Base-by-base conservation (phyloP, 78 protist species). In the Bodo saltans region DNA sequence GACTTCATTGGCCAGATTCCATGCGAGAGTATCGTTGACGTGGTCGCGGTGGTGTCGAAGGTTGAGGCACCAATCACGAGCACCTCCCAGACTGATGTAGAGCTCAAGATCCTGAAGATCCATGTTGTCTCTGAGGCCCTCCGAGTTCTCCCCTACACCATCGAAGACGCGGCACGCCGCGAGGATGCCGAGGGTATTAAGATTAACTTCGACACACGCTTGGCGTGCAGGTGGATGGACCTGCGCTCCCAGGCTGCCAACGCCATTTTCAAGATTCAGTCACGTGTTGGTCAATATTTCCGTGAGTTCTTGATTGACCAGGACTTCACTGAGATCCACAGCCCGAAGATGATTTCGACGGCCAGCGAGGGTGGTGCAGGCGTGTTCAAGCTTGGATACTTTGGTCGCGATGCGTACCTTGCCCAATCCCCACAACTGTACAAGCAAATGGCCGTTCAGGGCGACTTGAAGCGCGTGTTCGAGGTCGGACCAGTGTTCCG, bases 351-450 rank as follows among this genome's bases (percentile, higher is more conserved):
- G n/a, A n/a, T n/a, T n/a, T n/a, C n/a, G n/a, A n/a, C n/a, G n/a
- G n/a, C n/a, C n/a, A n/a, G n/a, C n/a, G 97, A 98, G 87, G 79
- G 97, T 68, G 93, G 95, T 30, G 88, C 85, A 27, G 97, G 98
- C 25, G 95, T 32, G 76, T 87, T 98, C 12, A 99, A n/a, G n/a
- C n/a, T n/a, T n/a, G n/a, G n/a, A n/a, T n/a, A n/a, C n/a, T n/a
- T n/a, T n/a, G n/a, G n/a, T n/a, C n/a, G n/a, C n/a, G n/a, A n/a
- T n/a, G n/a, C n/a, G n/a, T n/a, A n/a, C n/a, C n/a, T n/a, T n/a
- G n/a, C 99, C 29, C 99, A 98, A 90, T 88, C 96, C 8, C 99
- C 99, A n/a, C 99, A 98, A 91, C 91, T 98, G 73, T 97, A 96
- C 96, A 98, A 98, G 92, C 99, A 98, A 78, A 97, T 97, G 99